Conservation (phyloP, 306 rosid species). For the Cajanus cajan region DNA sequence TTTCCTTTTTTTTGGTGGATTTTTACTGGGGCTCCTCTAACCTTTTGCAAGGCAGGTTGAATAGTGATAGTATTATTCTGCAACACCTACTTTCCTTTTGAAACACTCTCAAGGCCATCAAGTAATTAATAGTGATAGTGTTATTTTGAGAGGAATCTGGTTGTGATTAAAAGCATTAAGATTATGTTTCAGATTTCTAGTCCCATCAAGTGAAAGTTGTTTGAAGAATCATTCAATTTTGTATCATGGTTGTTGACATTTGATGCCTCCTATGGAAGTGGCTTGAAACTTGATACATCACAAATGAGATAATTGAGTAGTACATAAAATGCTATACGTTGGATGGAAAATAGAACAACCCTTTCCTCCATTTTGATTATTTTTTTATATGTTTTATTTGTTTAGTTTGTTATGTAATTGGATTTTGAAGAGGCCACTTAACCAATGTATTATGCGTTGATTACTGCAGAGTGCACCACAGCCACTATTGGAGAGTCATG, state of each 20-base stretch:
- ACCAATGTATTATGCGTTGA: conserved; percentile 13
- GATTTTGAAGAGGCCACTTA: background rate
- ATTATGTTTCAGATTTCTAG: background rate
- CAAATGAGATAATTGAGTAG: background rate
- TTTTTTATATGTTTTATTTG: background rate
- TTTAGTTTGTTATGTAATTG: background rate
- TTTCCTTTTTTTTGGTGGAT: background rate
- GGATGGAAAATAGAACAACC: background rate
- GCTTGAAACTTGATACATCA: background rate
- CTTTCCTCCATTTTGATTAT: no score
- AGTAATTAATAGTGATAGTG: background rate
- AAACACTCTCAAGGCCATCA: background rate
- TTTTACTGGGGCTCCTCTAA: background rate
- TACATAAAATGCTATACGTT: background rate
- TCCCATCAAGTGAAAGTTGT: background rate
- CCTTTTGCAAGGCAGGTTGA: background rate
- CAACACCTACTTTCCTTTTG: background rate
- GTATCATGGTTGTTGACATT: background rate
- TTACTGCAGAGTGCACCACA: conserved; percentile 87
- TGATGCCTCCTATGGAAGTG: background rate
- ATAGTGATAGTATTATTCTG: background rate
- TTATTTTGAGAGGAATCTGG: conserved; percentile 14
- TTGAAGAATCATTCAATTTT: background rate
- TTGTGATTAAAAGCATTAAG: background rate
- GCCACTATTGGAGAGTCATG: conserved; percentile 80